Conservation (phyloP, 2,329 filamentous ascomycete genomes). For the Aureobasidium namibiae region DNA sequence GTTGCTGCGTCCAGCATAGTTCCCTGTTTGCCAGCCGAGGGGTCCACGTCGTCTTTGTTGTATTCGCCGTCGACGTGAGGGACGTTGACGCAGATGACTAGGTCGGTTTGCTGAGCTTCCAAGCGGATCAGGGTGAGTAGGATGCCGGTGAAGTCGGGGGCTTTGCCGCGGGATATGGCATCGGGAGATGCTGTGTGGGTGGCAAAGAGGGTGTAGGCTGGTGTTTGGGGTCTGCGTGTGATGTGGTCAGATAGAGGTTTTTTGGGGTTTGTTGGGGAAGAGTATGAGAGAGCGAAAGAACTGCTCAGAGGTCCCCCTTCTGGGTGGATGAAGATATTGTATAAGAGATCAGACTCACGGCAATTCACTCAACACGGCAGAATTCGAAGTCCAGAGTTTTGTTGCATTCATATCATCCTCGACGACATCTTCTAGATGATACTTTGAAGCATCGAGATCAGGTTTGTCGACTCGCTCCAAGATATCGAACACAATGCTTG, state of each 20-base stretch:
- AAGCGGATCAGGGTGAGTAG: slow-evolving; percentile 71
- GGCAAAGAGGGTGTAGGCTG: slow-evolving; percentile 62
- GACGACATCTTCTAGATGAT: slow-evolving; percentile 43
- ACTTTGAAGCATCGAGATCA: slow-evolving; percentile 56
- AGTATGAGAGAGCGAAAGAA: neutral
- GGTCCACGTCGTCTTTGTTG: slow-evolving; percentile 61
- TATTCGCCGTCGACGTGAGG: slow-evolving; percentile 73
- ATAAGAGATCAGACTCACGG: slow-evolving; percentile 26
- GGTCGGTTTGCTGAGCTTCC: slow-evolving; percentile 65
- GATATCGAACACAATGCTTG: slow-evolving; percentile 84
- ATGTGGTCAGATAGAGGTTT: neutral
- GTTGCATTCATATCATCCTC: slow-evolving; percentile 27
- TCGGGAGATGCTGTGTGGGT: slow-evolving; percentile 35
- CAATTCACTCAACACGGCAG: slow-evolving; percentile 26
- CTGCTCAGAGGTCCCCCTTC: neutral
- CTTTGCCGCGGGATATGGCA: slow-evolving; percentile 32
- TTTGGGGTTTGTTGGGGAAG: neutral
- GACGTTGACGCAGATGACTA: slow-evolving; percentile 81
- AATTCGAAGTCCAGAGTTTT: slow-evolving; percentile 26
- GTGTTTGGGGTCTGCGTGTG: slow-evolving; percentile 42
- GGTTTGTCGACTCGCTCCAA: slow-evolving; percentile 68
- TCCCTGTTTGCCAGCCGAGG: slow-evolving; percentile 56
- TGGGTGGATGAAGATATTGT: neutral
- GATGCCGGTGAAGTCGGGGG: slow-evolving; percentile 51
- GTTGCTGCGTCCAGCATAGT: slow-evolving; percentile 55